These are phyloP conservation scores for Brettanomyces sp. DNA, from an alignment of 805 yeast species.

Conservation along the genomic window DNA sequence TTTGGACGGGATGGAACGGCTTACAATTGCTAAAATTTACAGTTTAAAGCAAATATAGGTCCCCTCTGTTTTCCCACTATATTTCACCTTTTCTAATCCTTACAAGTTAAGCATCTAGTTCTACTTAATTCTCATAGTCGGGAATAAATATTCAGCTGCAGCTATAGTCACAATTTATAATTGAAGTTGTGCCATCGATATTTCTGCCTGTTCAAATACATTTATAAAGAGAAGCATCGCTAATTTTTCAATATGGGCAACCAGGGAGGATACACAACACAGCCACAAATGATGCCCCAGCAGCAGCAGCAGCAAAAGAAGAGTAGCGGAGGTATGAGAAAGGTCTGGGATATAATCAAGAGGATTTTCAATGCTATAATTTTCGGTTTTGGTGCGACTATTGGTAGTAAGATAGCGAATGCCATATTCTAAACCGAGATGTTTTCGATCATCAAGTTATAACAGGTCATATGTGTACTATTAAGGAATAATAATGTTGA, in stretches of 20 bases:
- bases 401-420: conserved; percentile 76
- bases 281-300: conserved; percentile 1
- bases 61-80: too few species aligned
- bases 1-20: too few species aligned
- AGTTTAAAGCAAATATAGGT: too few species aligned
- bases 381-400: conserved; percentile 93
- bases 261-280: conserved; percentile 2
- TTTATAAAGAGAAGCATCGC: too few species aligned
- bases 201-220: too few species aligned
- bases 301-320: conserved; percentile 25
- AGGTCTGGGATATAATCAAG: conserved; percentile 47
- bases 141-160: too few species aligned
- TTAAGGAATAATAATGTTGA: background rate
- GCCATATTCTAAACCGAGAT: conserved; percentile 41
- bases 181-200: too few species aligned
- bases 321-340: conserved; percentile 1
- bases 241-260: background rate
- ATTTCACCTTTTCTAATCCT: too few species aligned
- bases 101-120: too few species aligned
- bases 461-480: background rate
- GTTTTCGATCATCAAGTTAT: background rate
- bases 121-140: too few species aligned
- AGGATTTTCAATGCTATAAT: conserved; percentile 88
- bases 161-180: too few species aligned
- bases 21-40: too few species aligned